Evolutionary conservation across 192 early-diverging fungal genomes (phyloP).

Genomic region (Dissophora globulifera): DNA sequence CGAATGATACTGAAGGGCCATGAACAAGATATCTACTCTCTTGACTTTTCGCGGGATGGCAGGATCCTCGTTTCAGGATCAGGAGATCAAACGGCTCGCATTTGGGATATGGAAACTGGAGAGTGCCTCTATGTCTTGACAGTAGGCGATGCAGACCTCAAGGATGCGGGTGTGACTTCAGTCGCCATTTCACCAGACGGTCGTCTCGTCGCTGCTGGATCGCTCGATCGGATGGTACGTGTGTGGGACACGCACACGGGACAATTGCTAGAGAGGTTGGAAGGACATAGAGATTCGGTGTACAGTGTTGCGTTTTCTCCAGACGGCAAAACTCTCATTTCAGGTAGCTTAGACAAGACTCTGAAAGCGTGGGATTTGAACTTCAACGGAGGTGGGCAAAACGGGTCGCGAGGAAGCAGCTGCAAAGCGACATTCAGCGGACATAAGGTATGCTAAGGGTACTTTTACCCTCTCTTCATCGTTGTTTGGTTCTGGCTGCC

Average conservation of each 20-base stretch:
- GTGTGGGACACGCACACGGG: conserved; percentile 91
- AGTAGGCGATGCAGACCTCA: conserved; percentile 81
- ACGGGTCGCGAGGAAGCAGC: conserved; percentile 38
- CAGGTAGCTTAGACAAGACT: conserved; percentile 92
- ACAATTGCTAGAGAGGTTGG: conserved; percentile 85
- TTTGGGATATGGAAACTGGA: conserved; percentile 88
- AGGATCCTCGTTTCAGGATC: conserved; percentile 89
- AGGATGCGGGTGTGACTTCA: conserved; percentile 95
- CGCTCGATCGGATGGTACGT: conserved; percentile 92
- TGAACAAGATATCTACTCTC: conserved; percentile 95
- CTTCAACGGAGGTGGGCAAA: conserved; percentile 38
- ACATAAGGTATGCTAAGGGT: conserved; percentile 57
- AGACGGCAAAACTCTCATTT: conserved; percentile 91
- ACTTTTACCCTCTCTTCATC: neutral
- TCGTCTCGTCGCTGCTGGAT: conserved; percentile 86
- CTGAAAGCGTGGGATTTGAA: conserved; percentile 92
- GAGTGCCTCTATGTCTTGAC: conserved; percentile 75
- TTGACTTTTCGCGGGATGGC: conserved; percentile 94
- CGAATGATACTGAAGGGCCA: conserved; percentile 83
- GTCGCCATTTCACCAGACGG: conserved; percentile 94
- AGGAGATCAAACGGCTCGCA: conserved; percentile 82
- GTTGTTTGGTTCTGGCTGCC: neutral
- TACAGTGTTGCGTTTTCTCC: conserved; percentile 96
- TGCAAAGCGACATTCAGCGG: conserved; percentile 62
- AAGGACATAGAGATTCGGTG: conserved; percentile 95